These are phyloP conservation scores for Spergularia marina DNA, from an alignment of 148 eudicot species.

Conservation along the genomic window DNA sequence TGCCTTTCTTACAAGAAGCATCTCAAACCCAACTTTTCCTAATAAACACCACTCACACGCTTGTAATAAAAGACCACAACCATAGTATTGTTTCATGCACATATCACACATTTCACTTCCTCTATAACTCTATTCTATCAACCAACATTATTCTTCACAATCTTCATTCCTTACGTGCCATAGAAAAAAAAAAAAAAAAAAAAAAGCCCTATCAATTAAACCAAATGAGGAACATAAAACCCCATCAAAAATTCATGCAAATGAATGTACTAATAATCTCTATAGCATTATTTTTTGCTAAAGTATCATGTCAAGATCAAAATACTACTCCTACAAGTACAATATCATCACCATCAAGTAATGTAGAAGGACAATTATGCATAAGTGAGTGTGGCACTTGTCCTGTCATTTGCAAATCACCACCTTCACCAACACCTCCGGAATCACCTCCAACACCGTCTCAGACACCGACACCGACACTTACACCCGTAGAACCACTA, in stretches of 20 bases:
- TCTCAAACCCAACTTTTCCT: conserved; percentile 13
- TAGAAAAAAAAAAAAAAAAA: conserved; percentile 2
- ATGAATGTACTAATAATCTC: background rate
- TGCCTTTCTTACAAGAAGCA: conserved; percentile 44
- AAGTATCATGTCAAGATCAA: conserved; percentile 26
- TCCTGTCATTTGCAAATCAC: conserved; percentile 73
- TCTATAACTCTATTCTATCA: background rate
- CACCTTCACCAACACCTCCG: conserved; percentile 35
- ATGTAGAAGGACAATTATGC: conserved; percentile 50
- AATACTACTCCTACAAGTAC: background rate
- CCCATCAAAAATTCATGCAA: background rate
- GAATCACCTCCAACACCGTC: conserved; percentile 20
- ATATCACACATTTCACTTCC: background rate
- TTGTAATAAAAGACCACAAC: conserved; percentile 8
- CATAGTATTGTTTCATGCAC: background rate
- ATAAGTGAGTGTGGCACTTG: conserved; percentile 77
- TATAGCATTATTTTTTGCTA: background rate
- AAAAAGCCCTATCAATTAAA: background rate
- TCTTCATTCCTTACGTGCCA: background rate
- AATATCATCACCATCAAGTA: conserved; percentile 5
- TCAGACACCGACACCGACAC: conserved; percentile 6
- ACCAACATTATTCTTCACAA: background rate
- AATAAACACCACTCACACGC: conserved; percentile 18
- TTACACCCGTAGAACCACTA: conserved; percentile 13
- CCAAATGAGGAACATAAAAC: conserved; percentile 15